Percentiles rank a stretch among this genome's conserved stretches.
These are phyloP conservation scores for Yarrowia sp. DNA, from an alignment of 805 yeast genomes.

Conservation along the genomic window DNA sequence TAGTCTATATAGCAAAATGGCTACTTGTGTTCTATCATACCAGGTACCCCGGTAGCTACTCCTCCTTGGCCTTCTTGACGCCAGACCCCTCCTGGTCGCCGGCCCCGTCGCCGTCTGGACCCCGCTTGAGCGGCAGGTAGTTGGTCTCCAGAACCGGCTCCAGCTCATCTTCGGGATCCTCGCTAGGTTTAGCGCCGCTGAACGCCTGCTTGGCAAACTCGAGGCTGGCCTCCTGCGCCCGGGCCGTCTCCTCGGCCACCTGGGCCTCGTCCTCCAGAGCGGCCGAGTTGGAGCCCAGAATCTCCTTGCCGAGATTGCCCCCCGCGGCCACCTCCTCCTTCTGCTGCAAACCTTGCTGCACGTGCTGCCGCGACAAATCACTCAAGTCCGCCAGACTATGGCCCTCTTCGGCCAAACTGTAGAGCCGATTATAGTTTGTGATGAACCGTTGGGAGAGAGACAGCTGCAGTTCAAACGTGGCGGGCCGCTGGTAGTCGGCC, in stretches of 20 bases:
- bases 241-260: constrained; percentile 4
- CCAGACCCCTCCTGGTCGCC: constrained; percentile 5
- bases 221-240: constrained; percentile 19
- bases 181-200: background rate
- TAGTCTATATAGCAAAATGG: constrained; percentile 17
- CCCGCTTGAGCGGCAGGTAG: constrained; percentile 7
- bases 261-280: constrained; percentile 26
- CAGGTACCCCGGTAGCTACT: background rate
- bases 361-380: constrained; percentile 3
- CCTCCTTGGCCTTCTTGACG: constrained; percentile 20
- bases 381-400: constrained; percentile 39
- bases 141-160: constrained; percentile 17
- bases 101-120: background rate
- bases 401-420: constrained; percentile 38
- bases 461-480: constrained; percentile 40
- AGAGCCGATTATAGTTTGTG: constrained; percentile 42
- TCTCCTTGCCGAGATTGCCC: constrained; percentile 18
- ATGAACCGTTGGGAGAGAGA: constrained; percentile 42
- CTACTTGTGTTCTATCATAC: background rate
- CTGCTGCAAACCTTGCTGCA: constrained; percentile 1
- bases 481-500: constrained; percentile 36
- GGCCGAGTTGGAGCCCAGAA: constrained; percentile 17
- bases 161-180: constrained; percentile 24
- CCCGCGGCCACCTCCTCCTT: background rate
- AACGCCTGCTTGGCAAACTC: constrained; percentile 32